phyloP scores from a whole-genome alignment of 75 land plant species.

The Chamaecyparis obtusa region DNA sequence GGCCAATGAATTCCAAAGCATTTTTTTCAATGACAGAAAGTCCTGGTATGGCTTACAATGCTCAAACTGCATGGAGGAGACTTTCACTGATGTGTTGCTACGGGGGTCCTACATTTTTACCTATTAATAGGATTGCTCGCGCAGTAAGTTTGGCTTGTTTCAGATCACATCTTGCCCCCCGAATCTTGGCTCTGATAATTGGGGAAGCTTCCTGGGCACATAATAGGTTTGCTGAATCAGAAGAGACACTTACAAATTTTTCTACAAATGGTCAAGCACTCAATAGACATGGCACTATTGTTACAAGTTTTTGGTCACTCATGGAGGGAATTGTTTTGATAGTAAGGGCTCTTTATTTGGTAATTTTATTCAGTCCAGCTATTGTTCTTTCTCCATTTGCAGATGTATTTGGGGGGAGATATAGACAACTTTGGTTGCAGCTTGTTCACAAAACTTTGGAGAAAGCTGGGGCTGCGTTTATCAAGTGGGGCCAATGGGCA shows the following conservation, averaged over 20 bases:
- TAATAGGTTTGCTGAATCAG: conserved; percentile 33
- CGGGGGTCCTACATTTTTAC: conserved; percentile 13
- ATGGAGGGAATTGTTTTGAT: conserved; percentile 40
- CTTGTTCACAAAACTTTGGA: conserved; percentile 63
- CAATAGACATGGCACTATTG: conserved; percentile 44
- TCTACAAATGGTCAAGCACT: conserved; percentile 40
- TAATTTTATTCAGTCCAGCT: conserved; percentile 43
- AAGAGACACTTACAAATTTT: conserved; percentile 25
- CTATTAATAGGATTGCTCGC: conserved; percentile 43
- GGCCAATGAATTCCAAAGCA: background rate
- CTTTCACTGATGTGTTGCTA: conserved; percentile 17
- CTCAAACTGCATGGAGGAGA: conserved; percentile 30
- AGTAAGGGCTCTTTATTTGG: conserved; percentile 33
- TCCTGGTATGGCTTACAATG: conserved; percentile 12
- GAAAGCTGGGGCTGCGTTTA: conserved; percentile 84
- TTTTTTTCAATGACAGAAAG: background rate
- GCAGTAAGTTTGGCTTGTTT: conserved; percentile 57
- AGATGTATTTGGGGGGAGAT: conserved; percentile 31
- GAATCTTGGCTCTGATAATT: conserved; percentile 51
- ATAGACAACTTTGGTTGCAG: conserved; percentile 44
- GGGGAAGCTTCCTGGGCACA: conserved; percentile 47
- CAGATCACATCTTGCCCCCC: conserved; percentile 48
- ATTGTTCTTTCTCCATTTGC: conserved; percentile 52
- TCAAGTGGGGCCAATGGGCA: conserved; percentile 97
- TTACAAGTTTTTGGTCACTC: conserved; percentile 29